These are phyloP conservation scores for Dendrobium officinale DNA, from an alignment of 106 monocot species.

Conservation along the genomic window DNA sequence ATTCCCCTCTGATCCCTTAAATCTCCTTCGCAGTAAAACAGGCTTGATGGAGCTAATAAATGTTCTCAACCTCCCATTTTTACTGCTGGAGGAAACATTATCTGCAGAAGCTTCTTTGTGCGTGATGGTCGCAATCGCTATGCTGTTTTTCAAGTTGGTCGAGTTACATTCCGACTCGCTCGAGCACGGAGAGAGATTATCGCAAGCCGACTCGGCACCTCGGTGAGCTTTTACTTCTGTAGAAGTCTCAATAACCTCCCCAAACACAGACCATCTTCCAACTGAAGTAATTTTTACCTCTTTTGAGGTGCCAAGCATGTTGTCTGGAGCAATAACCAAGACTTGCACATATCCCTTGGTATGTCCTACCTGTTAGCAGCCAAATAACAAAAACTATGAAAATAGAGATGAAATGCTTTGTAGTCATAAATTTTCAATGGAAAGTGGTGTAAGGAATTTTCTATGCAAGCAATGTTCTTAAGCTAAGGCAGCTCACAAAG, in stretches of 20 bases:
- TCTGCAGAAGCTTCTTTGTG: not conserved
- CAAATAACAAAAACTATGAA: not conserved
- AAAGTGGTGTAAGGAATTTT: too few relatives aligned
- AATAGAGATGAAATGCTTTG: too few relatives aligned
- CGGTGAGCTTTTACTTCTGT: slow-evolving; percentile 3
- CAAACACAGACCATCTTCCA: slow-evolving; percentile 95
- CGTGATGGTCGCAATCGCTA: not conserved
- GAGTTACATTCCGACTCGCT: slow-evolving; percentile 16
- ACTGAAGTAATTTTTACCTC: slow-evolving; percentile 71
- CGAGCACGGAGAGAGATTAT: slow-evolving; percentile 32
- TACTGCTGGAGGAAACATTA: not conserved
- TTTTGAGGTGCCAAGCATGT: slow-evolving; percentile 58
- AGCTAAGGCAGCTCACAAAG: not conserved
- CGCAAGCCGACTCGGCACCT: slow-evolving; percentile 12
- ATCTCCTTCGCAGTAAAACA: slow-evolving; percentile 34
- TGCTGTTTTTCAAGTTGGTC: not conserved
- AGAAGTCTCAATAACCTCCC: slow-evolving; percentile 47
- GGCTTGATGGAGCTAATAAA: slow-evolving; percentile 11
- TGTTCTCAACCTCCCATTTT: not conserved
- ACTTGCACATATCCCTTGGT: slow-evolving; percentile 95
- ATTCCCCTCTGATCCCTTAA: slow-evolving; percentile 2
- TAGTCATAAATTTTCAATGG: too few relatives aligned
- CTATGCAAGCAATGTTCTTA: not conserved
- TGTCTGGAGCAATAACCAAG: slow-evolving; percentile 76
- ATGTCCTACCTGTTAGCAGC: slow-evolving; percentile 73